Evolutionary conservation across 495 filamentous ascomycete genomes (phyloP).

Genomic region (Penicillium samsonianum): DNA sequence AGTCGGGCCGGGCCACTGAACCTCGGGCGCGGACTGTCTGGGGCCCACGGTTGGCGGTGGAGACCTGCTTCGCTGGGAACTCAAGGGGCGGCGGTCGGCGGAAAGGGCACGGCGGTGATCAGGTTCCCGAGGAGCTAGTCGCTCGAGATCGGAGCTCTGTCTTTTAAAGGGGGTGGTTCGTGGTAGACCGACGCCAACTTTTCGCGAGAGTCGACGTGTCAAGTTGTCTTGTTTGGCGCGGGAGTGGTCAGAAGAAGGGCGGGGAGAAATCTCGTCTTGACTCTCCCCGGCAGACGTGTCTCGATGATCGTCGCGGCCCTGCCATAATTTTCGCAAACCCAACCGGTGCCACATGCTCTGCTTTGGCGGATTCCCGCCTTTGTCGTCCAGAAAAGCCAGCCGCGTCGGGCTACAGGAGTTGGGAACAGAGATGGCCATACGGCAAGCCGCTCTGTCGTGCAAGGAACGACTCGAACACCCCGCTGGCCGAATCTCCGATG

Average conservation of each 20-base stretch:
- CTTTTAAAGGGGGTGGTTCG: constrained; percentile 74
- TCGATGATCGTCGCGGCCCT: constrained; percentile 51
- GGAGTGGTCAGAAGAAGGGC: constrained; percentile 30
- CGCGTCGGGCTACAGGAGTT: constrained; percentile 44
- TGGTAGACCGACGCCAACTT: constrained; percentile 78
- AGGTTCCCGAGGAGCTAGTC: constrained; percentile 62
- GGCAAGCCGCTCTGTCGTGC: constrained; percentile 31
- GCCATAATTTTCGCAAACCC: constrained; percentile 44
- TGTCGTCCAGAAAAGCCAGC: constrained; percentile 39
- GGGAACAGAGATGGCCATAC: constrained; percentile 50
- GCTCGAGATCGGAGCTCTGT: constrained; percentile 79
- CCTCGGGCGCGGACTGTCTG: constrained; percentile 50
- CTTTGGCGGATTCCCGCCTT: constrained; percentile 43
- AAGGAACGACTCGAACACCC: constrained; percentile 40
- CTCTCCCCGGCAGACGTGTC: constrained; percentile 29
- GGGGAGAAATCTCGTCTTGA: constrained; percentile 21
- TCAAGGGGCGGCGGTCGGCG: constrained; percentile 61
- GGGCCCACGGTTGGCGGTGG: constrained; percentile 45
- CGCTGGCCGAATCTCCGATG: constrained; percentile 34
- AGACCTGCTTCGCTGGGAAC: constrained; percentile 46
- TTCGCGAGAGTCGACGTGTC: constrained; percentile 61
- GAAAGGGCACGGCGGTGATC: constrained; percentile 75
- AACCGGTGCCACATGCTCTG: constrained; percentile 55
- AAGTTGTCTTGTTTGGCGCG: constrained; percentile 46
- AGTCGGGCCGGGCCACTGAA: constrained; percentile 44